A percentile compares a stretch with the other conserved stretches of the same genome.
Conservation (phyloP, 2,329 filamentous ascomycete species). For the Phialocephala sp. region DNA sequence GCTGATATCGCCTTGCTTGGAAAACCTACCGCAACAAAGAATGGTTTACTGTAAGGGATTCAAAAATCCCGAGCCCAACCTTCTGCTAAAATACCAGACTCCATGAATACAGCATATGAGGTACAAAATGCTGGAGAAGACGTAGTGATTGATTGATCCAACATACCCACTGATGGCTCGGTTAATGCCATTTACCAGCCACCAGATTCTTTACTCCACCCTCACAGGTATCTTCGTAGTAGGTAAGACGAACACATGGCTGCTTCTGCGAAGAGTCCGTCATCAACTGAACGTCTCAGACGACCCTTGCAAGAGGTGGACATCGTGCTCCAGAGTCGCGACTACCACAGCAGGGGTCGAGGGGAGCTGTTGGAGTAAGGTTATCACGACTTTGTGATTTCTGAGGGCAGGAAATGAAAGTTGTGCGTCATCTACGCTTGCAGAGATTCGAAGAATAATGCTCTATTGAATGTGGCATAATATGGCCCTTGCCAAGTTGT, state of each 20-base stretch:
- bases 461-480: slow-evolving; percentile 21
- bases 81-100: slow-evolving; percentile 11
- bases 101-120: background rate
- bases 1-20: slow-evolving; percentile 35
- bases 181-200: slow-evolving; percentile 30
- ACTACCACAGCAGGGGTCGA: background rate
- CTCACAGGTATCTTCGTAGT: background rate
- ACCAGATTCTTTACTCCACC: slow-evolving; percentile 7
- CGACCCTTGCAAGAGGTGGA: background rate
- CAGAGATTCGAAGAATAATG: background rate
- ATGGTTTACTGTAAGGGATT: slow-evolving; percentile 37
- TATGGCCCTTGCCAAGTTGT: slow-evolving; percentile 8
- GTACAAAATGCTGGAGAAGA: background rate
- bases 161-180: slow-evolving; percentile 20
- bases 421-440: background rate
- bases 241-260: background rate
- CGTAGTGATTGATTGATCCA: slow-evolving; percentile 13
- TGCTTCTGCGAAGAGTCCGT: background rate
- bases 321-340: background rate
- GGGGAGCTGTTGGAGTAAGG: background rate
- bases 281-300: background rate
- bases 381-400: background rate
- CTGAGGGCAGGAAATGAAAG: slow-evolving; percentile 3
- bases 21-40: slow-evolving; percentile 30
- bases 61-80: slow-evolving; percentile 18